Base-by-base conservation (phyloP, 1,284 basidiomycete genomes). In the Dichomitus squalens region DNA sequence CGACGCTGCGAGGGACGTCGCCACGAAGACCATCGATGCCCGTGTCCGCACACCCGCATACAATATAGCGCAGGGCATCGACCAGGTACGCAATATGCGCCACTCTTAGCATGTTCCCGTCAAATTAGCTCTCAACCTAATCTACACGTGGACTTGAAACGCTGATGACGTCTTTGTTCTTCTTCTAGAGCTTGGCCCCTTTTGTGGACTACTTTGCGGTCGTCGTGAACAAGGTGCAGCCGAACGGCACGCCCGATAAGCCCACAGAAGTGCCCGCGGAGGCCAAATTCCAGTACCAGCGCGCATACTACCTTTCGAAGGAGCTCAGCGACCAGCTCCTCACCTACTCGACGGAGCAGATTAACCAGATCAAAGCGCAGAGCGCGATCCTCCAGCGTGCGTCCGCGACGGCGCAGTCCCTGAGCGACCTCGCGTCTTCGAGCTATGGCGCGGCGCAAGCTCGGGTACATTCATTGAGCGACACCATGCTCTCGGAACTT, bases 341-440 rank as follows among this genome's bases (percentile, higher is more conserved):
- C 63, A 80, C 76, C 27, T 87, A 87, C 69, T 88, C 89, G 2
- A 77, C 80, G 49, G 86, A 90, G 59, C 89, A 91, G 66, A 71
- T 90, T 68, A 87, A 84, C 63, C 82, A 88, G 59, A 73, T 91
- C 44, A 86, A 86, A 67, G 75, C 77, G n/a, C 90, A 92, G 64
- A 87, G 75, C 60, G 77, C 72, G 47, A 73, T 90, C 47, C 80
- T 89, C 83, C 86, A 91, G 77, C 82, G 81, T 55, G 88, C 88
- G 3, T 81, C 82, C 1, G 82, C 84, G 41, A 87, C 85, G 23
- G 86, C 88, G n/a, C 79, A 85, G 27, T 76, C 78, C 48, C 80
- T 92, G 66, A 81, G 81, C 63, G 70, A 73, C 9, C 75, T 86
- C 73, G 82, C 68, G 70, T 87, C 85, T 1, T 78, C 80, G 8